A percentile compares a stretch with the other conserved stretches of the same genome.
phyloP scores from a whole-genome alignment of 192 early-diverging fungal species.

The Dissophora ornata region DNA sequence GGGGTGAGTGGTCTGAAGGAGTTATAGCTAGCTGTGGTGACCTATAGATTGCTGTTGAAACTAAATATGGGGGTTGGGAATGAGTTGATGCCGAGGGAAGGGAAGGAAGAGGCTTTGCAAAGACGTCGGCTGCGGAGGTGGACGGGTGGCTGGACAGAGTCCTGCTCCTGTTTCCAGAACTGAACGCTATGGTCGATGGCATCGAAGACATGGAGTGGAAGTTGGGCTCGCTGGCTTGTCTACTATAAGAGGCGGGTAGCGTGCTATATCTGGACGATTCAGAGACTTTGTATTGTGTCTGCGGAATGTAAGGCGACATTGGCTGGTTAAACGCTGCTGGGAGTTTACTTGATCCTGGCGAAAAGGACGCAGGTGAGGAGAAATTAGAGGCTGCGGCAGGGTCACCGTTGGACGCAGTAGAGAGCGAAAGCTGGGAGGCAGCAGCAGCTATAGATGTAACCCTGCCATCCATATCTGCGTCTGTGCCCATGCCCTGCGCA shows the following conservation, averaged over 20 bases:
- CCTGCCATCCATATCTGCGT: background rate
- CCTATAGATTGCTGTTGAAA: background rate
- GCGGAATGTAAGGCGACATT: background rate
- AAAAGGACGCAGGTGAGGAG: background rate
- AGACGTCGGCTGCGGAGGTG: background rate
- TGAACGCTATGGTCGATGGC: background rate
- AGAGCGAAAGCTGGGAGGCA: constrained; percentile 7
- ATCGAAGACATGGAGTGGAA: background rate
- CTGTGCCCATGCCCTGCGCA: background rate
- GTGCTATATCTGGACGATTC: background rate
- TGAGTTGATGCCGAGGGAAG: background rate
- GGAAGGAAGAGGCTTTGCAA: constrained; percentile 8
- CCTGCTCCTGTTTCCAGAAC: background rate
- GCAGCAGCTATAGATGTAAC: background rate
- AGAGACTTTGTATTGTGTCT: constrained; percentile 4
- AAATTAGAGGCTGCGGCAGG: background rate
- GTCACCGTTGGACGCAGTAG: background rate
- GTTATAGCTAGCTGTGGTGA: background rate
- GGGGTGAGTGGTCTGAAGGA: background rate
- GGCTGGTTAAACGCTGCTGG: background rate
- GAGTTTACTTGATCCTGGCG: background rate
- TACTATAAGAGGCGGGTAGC: background rate
- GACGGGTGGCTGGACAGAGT: background rate
- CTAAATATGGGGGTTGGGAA: background rate
- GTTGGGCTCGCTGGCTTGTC: constrained; percentile 10